Percentiles rank a stretch among this genome's conserved stretches.
These are phyloP conservation scores for Corinectria fuckeliana DNA, from an alignment of 2,329 filamentous ascomycete species.

Conservation along the genomic window DNA sequence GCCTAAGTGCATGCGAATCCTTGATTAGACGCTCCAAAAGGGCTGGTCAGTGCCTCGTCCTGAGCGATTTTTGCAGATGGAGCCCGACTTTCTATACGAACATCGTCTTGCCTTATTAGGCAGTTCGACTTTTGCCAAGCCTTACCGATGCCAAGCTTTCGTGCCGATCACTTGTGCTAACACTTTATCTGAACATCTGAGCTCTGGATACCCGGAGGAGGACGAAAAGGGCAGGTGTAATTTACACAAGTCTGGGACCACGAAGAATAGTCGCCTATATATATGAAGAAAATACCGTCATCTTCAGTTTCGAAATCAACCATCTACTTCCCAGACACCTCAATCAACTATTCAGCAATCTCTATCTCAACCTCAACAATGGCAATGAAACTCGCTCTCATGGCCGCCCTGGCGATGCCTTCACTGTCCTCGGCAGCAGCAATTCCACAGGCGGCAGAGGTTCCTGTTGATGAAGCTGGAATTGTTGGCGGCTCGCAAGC, in stretches of 20 bases:
- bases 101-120: not conserved
- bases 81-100: not conserved
- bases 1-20: not conserved
- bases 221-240: not conserved
- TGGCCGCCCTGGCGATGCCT: conserved; percentile 7
- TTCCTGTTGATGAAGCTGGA: not conserved
- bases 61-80: not conserved
- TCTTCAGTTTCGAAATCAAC: not conserved
- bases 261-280: not conserved
- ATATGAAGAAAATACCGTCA: not conserved
- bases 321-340: not conserved
- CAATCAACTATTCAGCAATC: not conserved
- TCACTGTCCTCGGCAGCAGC: conserved; percentile 21
- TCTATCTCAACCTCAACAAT: conserved; percentile 3
- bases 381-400: conserved; percentile 21
- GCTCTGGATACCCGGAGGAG: not conserved
- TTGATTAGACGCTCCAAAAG: not conserved
- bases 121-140: not conserved
- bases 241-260: not conserved
- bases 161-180: not conserved
- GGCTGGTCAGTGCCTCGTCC: not conserved
- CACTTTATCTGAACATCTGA: not conserved
- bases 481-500: conserved; percentile 39
- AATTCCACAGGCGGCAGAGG: conserved; percentile 13
- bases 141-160: too few relatives aligned